phyloP scores from a whole-genome alignment of 306 rosid species.

The Medicago ruthenica region DNA sequence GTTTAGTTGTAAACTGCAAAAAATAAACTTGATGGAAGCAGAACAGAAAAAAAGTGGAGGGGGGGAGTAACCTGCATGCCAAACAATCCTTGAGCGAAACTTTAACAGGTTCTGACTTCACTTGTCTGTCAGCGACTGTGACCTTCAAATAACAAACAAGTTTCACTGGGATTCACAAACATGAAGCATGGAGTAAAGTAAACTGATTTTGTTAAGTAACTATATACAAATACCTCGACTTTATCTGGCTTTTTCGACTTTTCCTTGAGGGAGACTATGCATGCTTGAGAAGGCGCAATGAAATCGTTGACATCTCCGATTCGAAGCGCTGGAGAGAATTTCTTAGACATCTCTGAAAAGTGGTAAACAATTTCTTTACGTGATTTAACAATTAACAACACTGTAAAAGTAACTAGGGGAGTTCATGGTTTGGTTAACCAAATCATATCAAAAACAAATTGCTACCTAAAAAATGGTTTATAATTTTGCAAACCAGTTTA shows the following conservation, averaged over 20 bases:
- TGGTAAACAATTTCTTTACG: constrained; percentile 3
- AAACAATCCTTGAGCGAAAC: constrained; percentile 95
- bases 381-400: too few relatives aligned
- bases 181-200: not conserved
- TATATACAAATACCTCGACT: constrained; percentile 51
- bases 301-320: constrained; percentile 91
- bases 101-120: constrained; percentile 80
- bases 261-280: constrained; percentile 87
- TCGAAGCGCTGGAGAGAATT: constrained; percentile 87
- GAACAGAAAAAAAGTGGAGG: not conserved
- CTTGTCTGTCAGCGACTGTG: constrained; percentile 54
- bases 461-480: too few relatives aligned
- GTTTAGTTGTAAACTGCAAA: too few relatives aligned
- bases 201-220: not conserved
- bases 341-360: constrained; percentile 71
- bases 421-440: too few relatives aligned
- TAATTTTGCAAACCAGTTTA: too few relatives aligned
- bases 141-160: constrained; percentile 51
- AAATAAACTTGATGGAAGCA: too few relatives aligned
- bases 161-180: not conserved
- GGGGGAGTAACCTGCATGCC: constrained; percentile 81
- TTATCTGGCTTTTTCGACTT: constrained; percentile 63
- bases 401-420: too few relatives aligned
- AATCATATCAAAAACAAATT: too few relatives aligned
- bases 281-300: constrained; percentile 90